phyloP scores from a whole-genome alignment of 1,139 yeast species.

The Geotrichum australiense region DNA sequence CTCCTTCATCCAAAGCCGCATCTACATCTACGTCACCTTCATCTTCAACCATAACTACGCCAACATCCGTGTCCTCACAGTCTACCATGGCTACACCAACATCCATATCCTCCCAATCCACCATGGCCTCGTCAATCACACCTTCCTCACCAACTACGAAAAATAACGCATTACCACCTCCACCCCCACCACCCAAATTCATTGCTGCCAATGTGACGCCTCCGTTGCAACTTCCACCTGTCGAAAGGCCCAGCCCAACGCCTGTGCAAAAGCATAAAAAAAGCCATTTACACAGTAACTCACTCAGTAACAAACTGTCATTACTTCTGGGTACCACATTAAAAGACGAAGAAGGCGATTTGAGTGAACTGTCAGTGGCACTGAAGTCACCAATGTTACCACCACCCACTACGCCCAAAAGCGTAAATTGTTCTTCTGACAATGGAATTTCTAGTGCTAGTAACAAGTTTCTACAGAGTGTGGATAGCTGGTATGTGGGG shows the following conservation, averaged over 20 bases:
- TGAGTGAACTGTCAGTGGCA: constrained; percentile 10
- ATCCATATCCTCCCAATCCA: background rate
- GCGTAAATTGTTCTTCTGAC: too few species aligned
- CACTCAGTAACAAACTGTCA: constrained; percentile 5
- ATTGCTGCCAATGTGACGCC: constrained; percentile 14
- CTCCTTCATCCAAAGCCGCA: background rate
- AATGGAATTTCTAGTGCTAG: background rate
- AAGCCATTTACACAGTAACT: background rate
- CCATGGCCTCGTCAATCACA: background rate
- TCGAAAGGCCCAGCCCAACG: background rate
- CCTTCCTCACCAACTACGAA: background rate
- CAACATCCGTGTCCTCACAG: background rate
- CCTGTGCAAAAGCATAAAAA: constrained; percentile 2
- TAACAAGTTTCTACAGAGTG: background rate
- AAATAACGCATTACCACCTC: too few species aligned
- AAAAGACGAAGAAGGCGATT: background rate
- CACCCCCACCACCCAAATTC: constrained; percentile 5
- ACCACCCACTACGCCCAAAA: constrained; percentile 1
- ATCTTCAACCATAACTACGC: background rate
- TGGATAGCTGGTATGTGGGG: constrained; percentile 2
- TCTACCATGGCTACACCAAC: background rate
- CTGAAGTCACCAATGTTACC: constrained; percentile 7
- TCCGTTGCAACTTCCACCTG: constrained; percentile 2
- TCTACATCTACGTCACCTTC: background rate
- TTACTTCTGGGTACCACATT: constrained; percentile 1